phyloP scores from a whole-genome alignment of 129 eudicot species.

The Glebionis coronaria region DNA sequence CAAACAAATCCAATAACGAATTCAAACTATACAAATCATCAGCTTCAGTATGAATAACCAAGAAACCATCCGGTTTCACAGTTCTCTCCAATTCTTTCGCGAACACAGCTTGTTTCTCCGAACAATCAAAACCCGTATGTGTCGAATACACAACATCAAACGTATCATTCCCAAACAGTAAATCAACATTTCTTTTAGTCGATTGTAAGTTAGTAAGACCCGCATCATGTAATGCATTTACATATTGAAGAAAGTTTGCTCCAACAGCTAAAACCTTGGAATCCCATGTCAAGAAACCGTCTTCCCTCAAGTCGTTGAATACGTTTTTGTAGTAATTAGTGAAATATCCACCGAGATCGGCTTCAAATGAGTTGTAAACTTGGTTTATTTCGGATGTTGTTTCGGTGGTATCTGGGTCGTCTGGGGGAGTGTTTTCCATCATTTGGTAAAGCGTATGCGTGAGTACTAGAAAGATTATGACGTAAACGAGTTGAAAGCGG shows the following conservation, averaged over 20 bases:
- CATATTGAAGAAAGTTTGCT: constrained; percentile 17
- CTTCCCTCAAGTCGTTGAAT: constrained; percentile 45
- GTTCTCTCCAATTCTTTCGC: constrained; percentile 48
- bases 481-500: constrained; percentile 39
- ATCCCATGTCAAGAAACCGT: constrained; percentile 35
- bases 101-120: constrained; percentile 23
- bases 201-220: constrained; percentile 41
- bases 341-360: constrained; percentile 18
- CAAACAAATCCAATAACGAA: constrained; percentile 53
- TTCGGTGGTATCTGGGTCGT: too few relatives aligned
- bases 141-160: constrained; percentile 46
- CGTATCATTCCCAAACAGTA: constrained; percentile 25
- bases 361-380: not conserved
- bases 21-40: constrained; percentile 50
- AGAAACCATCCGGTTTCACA: constrained; percentile 45
- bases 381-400: too few relatives aligned
- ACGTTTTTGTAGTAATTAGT: constrained; percentile 37
- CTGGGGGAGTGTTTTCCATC: too few relatives aligned
- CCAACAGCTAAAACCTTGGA: constrained; percentile 51
- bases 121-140: constrained; percentile 34
- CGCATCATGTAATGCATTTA: constrained; percentile 31
- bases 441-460: too few relatives aligned
- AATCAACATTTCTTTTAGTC: constrained; percentile 13
- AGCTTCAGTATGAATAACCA: constrained; percentile 51
- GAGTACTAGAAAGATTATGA: constrained; percentile 31